phyloP scores from a whole-genome alignment of 129 eudicot genomes.

The Silybum marianum region DNA sequence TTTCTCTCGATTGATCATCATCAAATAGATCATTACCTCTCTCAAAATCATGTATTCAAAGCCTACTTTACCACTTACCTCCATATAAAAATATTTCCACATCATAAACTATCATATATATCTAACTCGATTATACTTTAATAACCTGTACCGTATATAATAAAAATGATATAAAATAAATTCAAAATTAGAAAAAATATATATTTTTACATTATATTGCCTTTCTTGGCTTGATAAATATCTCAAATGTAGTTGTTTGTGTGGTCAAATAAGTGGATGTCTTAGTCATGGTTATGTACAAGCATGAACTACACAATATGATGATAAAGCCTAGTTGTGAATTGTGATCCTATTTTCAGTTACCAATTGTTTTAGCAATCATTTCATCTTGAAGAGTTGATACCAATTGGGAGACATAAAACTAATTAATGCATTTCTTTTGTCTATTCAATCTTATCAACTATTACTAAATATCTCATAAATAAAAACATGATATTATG shows the following conservation, averaged over 20 bases:
- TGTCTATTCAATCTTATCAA: background rate
- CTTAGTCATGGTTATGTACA: constrained; percentile 34
- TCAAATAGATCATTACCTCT: too few species aligned
- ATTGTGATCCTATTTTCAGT: constrained; percentile 27
- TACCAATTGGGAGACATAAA: constrained; percentile 29
- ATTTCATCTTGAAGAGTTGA: constrained; percentile 33
- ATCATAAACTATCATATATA: background rate
- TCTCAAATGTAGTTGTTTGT: constrained; percentile 15
- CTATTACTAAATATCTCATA: background rate
- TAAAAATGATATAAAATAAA: background rate
- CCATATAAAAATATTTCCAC: background rate
- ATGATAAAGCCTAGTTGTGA: constrained; percentile 9
- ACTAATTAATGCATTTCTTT: background rate
- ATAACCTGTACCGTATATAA: background rate
- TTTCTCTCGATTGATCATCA: too few species aligned
- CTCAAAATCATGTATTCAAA: too few species aligned
- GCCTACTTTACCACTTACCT: background rate
- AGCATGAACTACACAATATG: constrained; percentile 25
- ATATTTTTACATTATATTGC: background rate
- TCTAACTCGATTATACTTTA: background rate
- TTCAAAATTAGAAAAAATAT: background rate
- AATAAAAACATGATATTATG: too few species aligned
- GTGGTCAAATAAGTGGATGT: constrained; percentile 29
- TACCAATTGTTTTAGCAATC: constrained; percentile 37
- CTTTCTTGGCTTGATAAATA: constrained; percentile 28